A percentile compares a stretch with the other conserved stretches of the same genome.
These are phyloP conservation scores for Cubamyces sp. DNA, from an alignment of 768 basidiomycete genomes.

Conservation along the genomic window DNA sequence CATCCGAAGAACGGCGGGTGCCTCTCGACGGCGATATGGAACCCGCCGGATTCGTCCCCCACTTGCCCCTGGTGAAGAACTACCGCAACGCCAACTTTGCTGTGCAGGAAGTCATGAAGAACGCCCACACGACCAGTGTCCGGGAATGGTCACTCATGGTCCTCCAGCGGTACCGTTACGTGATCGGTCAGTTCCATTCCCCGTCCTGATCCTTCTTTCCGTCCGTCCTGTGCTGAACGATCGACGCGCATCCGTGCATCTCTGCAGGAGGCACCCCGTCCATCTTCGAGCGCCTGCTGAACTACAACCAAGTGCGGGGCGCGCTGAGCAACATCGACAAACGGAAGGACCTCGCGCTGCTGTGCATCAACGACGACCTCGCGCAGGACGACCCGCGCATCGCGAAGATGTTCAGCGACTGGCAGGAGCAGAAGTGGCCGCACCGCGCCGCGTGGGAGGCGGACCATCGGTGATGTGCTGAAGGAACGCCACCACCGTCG, in stretches of 20 bases:
- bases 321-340: constrained; percentile 28
- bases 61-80: constrained; percentile 29
- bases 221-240: not conserved
- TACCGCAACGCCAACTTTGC: constrained; percentile 32
- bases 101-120: constrained; percentile 31
- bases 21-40: not conserved
- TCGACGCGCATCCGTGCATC: not conserved
- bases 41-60: constrained; percentile 14
- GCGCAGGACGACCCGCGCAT: constrained; percentile 22
- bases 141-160: constrained; percentile 38
- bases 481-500: not conserved
- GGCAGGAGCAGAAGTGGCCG: constrained; percentile 29
- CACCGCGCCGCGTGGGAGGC: constrained; percentile 31
- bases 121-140: constrained; percentile 26
- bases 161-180: constrained; percentile 41
- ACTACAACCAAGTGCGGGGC: constrained; percentile 21
- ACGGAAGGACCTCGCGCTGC: constrained; percentile 32
- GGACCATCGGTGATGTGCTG: not conserved
- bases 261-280: constrained; percentile 27
- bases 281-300: constrained; percentile 32
- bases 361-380: constrained; percentile 42
- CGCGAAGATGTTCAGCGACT: constrained; percentile 19
- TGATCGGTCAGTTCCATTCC: constrained; percentile 31
- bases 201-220: no score
- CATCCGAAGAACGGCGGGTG: constrained; percentile 25